Evolutionary conservation across 2,329 filamentous ascomycete genomes (phyloP).

Genomic region (Xylaria sp.): DNA sequence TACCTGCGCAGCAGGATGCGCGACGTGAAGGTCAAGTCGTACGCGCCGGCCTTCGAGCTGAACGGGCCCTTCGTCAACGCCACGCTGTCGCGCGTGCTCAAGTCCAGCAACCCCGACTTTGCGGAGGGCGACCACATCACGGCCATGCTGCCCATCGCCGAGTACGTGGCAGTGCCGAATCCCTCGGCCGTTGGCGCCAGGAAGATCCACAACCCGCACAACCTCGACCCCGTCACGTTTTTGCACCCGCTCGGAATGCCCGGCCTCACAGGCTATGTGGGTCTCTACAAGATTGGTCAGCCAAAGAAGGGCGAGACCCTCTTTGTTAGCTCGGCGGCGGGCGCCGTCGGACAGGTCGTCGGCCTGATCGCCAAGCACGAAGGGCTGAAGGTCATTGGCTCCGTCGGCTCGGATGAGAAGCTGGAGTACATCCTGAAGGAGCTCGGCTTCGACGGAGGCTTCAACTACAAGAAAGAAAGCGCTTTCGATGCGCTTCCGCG

Average conservation of each 20-base stretch:
- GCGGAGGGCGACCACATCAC: slow-evolving; percentile 64
- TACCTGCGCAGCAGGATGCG: slow-evolving; percentile 75
- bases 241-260: slow-evolving; percentile 76
- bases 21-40: slow-evolving; percentile 58
- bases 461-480: slow-evolving; percentile 81
- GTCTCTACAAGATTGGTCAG: slow-evolving; percentile 73
- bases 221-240: slow-evolving; percentile 63
- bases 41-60: slow-evolving; percentile 61
- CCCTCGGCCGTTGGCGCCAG: slow-evolving; percentile 43
- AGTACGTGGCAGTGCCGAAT: slow-evolving; percentile 62
- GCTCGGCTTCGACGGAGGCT: slow-evolving; percentile 71
- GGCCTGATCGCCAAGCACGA: slow-evolving; percentile 78
- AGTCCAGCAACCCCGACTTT: slow-evolving; percentile 64
- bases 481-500: slow-evolving; percentile 64
- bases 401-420: slow-evolving; percentile 76
- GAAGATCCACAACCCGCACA: slow-evolving; percentile 67
- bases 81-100: slow-evolving; percentile 65
- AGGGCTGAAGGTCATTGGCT: slow-evolving; percentile 73
- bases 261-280: slow-evolving; percentile 74
- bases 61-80: slow-evolving; percentile 62
- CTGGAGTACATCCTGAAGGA: slow-evolving; percentile 70
- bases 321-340: slow-evolving; percentile 74
- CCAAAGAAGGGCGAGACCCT: slow-evolving; percentile 78
- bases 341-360: slow-evolving; percentile 75
- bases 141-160: slow-evolving; percentile 57